Base-by-base conservation (phyloP, 257 asterid genomes). In the Gentiana dahurica region DNA sequence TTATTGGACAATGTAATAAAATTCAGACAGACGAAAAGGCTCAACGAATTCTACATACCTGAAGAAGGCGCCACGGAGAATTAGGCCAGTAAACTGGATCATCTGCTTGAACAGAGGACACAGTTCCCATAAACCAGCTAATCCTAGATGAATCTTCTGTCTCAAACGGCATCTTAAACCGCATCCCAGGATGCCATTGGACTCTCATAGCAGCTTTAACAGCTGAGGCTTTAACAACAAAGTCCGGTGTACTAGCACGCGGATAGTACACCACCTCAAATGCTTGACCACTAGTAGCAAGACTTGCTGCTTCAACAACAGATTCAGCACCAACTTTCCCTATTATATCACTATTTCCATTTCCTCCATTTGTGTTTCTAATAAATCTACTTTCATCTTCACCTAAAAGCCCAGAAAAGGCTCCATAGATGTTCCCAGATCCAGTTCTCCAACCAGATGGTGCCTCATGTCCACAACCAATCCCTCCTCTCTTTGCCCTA, bases 51-150 rank as follows among this genome's bases (percentile, higher is more conserved):
- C 12, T 24, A 43, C 4, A 12, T 58, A 85, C 95, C 86, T 79
- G 89, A 62, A 86, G 93, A 69, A 86, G 81, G 71, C 95, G 81
- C 95, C 95, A 86, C 1, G 95, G 95, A 49, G 93, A 86, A 63
- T 79, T 80, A 69, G 95, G 93, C 95, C 95, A 83, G 62, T 60
- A 85, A 51, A 80, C 50, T 2, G 82, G 82, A 56, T 86, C 82
- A 15, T 81, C 81, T 2, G 77, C 87, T 32, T 75, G 84, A 62
- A 83, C 85, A 43, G 87, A 63, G 1, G 93, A 73, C 1, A 86
- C 53, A 9, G 95, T 83, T 38, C 95, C 95, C 95, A 83, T 80
- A 51, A 86, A 86, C 95, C 95, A 86, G 61, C 95, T 86, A 1
- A 86, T 86, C 65, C 93, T 60, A 2, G 89, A 83, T 0, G 95